Evolutionary conservation across 2,329 filamentous ascomycete genomes (phyloP).

Genomic region (Pseudogymnoascus sp.): DNA sequence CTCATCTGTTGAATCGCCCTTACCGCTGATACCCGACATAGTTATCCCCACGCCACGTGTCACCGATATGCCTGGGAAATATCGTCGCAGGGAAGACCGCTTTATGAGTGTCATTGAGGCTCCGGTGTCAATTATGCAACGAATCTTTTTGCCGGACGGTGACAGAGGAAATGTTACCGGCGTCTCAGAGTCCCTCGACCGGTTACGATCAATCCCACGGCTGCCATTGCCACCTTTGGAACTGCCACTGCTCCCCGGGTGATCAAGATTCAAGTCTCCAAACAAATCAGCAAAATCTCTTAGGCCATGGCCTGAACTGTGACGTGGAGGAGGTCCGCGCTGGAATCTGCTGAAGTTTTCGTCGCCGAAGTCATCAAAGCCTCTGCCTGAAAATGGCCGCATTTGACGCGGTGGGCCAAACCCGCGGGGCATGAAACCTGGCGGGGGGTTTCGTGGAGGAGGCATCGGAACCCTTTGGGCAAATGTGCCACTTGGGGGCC

Average conservation of each 20-base stretch:
- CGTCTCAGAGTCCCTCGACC: not conserved
- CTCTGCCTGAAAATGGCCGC: not conserved
- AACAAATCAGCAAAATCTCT: not conserved
- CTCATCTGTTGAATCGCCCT: not conserved
- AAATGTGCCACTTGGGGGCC: not conserved
- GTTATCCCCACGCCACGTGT: not conserved
- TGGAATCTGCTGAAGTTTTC: not conserved
- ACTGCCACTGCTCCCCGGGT: not conserved
- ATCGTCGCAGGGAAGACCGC: not conserved
- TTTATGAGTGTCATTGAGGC: constrained; percentile 11
- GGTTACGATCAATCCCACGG: not conserved
- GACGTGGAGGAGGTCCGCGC: not conserved
- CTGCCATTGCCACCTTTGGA: not conserved
- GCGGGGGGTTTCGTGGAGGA: not conserved
- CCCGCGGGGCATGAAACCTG: not conserved
- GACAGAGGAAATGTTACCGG: not conserved
- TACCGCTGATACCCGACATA: not conserved
- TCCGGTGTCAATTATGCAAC: constrained; percentile 7
- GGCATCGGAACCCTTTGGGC: not conserved
- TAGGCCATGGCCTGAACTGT: not conserved
- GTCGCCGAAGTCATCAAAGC: not conserved
- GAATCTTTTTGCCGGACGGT: not conserved
- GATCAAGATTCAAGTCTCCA: not conserved
- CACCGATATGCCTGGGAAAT: not conserved
- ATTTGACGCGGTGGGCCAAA: not conserved